phyloP scores from a whole-genome alignment of 495 filamentous ascomycete species.

The Xylaria curta region DNA sequence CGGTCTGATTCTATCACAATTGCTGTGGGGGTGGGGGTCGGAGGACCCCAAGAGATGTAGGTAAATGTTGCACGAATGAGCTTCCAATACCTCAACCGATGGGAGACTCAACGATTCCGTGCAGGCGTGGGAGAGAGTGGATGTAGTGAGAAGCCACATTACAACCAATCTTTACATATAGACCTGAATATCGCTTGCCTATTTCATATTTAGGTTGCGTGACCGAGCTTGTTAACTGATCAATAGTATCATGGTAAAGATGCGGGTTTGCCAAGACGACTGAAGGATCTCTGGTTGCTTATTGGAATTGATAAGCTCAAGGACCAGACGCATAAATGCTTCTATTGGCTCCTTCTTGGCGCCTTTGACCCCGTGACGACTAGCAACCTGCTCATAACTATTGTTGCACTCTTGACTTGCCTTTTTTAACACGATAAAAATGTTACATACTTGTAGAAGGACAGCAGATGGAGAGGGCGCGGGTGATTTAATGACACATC shows the following conservation, averaged over 20 bases:
- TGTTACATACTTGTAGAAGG: not conserved
- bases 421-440: conserved; percentile 20
- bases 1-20: not conserved
- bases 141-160: not conserved
- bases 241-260: not conserved
- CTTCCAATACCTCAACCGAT: not conserved
- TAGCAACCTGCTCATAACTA: not conserved
- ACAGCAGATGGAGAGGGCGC: not conserved
- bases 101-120: not conserved
- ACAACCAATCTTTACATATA: not conserved
- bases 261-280: conserved; percentile 9
- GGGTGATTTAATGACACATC: conserved; percentile 16
- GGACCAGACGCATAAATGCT: not conserved
- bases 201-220: not conserved
- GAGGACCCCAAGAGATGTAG: not conserved
- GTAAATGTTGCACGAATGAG: conserved; percentile 10
- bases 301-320: conserved; percentile 22
- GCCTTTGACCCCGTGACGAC: conserved; percentile 10
- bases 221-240: not conserved
- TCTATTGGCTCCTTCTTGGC: conserved; percentile 16
- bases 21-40: not conserved
- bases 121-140: not conserved
- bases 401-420: conserved; percentile 2
- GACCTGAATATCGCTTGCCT: not conserved
- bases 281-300: not conserved